Conservation (phyloP, 2,329 filamentous ascomycete species). For the Ophiobolus disseminans region DNA sequence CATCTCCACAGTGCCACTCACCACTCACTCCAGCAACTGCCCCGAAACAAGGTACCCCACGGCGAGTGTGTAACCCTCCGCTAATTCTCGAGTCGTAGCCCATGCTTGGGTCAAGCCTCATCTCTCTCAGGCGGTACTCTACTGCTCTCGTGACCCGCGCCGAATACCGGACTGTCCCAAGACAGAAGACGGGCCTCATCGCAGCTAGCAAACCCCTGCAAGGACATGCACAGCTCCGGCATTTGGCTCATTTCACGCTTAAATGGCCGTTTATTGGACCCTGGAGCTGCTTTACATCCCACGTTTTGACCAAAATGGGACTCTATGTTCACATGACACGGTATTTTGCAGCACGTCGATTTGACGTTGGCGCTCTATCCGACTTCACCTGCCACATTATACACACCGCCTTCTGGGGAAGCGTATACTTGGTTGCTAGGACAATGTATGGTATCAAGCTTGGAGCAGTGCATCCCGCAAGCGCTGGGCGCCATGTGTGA, state of each 20-base stretch:
- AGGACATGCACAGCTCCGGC: constrained; percentile 8
- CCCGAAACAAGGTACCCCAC: constrained; percentile 13
- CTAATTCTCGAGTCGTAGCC: constrained; percentile 6
- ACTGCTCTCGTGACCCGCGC: constrained; percentile 26
- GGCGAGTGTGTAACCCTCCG: constrained; percentile 6
- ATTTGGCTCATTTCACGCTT: constrained; percentile 15
- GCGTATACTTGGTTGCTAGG: not conserved
- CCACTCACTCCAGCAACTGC: constrained; percentile 3
- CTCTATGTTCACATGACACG: constrained; percentile 10
- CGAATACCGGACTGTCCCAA: constrained; percentile 21
- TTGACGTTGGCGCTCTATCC: constrained; percentile 15
- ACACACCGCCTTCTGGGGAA: no score
- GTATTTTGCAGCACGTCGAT: constrained; percentile 20
- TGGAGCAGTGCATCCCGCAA: constrained; percentile 4
- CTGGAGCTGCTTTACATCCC: constrained; percentile 31
- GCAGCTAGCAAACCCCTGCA: constrained; percentile 13
- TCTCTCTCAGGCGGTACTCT: constrained; percentile 14
- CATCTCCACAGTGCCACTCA: constrained; percentile 1
- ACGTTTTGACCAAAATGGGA: constrained; percentile 17
- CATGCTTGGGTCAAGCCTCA: constrained; percentile 7
- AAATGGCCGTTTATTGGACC: constrained; percentile 33
- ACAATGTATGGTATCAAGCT: constrained; percentile 1
- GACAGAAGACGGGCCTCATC: constrained; percentile 11
- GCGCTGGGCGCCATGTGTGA: no score
- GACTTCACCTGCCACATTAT: constrained; percentile 18